Evolutionary conservation across 2,329 filamentous ascomycete genomes (phyloP).

Genomic region (Pseudocercospora musae): DNA sequence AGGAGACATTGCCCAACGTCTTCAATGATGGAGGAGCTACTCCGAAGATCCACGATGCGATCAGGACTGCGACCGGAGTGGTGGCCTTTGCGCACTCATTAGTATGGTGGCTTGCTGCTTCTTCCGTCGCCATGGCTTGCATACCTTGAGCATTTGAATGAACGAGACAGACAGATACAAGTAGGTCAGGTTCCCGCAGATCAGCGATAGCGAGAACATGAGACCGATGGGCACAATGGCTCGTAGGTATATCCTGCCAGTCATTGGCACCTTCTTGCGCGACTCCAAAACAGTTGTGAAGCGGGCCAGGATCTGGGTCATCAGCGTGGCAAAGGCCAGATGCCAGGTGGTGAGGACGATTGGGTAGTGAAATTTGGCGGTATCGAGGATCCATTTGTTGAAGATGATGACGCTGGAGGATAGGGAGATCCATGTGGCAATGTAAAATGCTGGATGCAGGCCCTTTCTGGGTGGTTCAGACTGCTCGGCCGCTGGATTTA

Average conservation of each 20-base stretch:
- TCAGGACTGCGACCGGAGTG: conserved; percentile 86
- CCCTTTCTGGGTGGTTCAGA: conserved; percentile 58
- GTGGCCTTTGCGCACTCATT: conserved; percentile 62
- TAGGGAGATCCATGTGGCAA: conserved; percentile 82
- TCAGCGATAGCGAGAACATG: conserved; percentile 94
- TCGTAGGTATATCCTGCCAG: conserved; percentile 83
- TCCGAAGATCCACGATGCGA: conserved; percentile 84
- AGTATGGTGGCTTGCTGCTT: conserved; percentile 2
- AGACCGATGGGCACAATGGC: conserved; percentile 92
- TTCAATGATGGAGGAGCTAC: conserved; percentile 79
- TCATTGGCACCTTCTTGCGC: conserved; percentile 96
- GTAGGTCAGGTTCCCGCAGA: conserved; percentile 94
- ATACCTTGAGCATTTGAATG: conserved; percentile 97
- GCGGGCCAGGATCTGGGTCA: conserved; percentile 89
- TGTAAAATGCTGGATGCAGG: conserved; percentile 82
- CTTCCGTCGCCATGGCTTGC: not conserved
- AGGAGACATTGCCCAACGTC: conserved; percentile 86
- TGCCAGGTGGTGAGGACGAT: conserved; percentile 96
- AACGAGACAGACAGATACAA: conserved; percentile 93
- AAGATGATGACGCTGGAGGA: conserved; percentile 95
- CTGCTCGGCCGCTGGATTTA: conserved; percentile 75
- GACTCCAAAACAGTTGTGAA: conserved; percentile 89
- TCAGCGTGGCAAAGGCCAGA: conserved; percentile 84
- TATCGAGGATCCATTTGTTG: conserved; percentile 98
- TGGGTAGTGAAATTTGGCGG: conserved; percentile 68